phyloP scores from a whole-genome alignment of 2,329 filamentous ascomycete genomes.

The Paecilomyces sp. region DNA sequence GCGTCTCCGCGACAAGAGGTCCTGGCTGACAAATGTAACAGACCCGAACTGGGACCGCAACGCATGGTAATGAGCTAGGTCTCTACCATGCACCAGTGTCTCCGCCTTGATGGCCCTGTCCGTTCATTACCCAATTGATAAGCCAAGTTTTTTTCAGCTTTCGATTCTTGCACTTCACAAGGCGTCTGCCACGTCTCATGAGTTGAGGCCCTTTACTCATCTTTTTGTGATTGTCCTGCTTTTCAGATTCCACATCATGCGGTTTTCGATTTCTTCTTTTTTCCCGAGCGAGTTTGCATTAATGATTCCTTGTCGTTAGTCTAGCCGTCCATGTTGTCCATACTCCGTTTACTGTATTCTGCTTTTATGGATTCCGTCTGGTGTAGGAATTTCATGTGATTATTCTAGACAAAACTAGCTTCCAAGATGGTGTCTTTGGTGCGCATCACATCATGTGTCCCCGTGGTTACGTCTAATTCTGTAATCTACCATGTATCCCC shows the following conservation, averaged over 20 bases:
- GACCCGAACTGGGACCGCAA: conserved; percentile 73
- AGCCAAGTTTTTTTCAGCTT: not conserved
- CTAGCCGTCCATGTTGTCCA: not conserved
- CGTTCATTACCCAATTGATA: not conserved
- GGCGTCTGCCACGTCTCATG: not conserved
- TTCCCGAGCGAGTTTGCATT: not conserved
- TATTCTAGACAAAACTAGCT: not conserved
- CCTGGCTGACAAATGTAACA: conserved; percentile 15
- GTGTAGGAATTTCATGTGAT: not conserved
- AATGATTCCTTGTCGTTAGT: not conserved
- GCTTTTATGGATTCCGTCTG: not conserved
- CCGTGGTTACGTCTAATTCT: not conserved
- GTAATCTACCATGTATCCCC: not conserved
- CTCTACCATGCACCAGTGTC: not conserved
- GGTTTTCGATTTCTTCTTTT: not conserved
- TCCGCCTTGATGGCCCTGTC: not conserved
- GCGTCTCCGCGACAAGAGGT: not conserved
- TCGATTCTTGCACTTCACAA: not conserved
- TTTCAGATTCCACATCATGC: not conserved
- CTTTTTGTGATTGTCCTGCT: not conserved
- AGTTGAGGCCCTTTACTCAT: not conserved
- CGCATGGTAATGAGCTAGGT: conserved; percentile 55
- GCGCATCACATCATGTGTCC: not conserved
- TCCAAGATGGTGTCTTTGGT: not conserved
- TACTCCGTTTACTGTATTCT: not conserved